phyloP scores from a whole-genome alignment of 805 yeast species.

The Ogataea neopini region DNA sequence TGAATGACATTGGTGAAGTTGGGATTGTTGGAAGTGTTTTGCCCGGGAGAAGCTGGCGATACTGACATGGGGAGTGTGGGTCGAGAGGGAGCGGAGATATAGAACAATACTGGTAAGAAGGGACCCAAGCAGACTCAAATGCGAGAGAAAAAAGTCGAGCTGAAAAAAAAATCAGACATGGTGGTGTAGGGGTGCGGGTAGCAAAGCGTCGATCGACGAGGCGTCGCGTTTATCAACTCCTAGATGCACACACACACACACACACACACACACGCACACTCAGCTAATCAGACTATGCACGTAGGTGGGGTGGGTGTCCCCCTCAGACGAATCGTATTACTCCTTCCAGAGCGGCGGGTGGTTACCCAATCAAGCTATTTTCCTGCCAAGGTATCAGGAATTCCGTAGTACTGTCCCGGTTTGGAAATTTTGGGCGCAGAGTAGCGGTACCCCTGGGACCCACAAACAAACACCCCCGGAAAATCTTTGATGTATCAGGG shows the following conservation, averaged over 20 bases:
- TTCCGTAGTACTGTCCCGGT: neutral
- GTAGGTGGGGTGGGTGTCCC: no score
- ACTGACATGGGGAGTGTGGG: conserved; percentile 10
- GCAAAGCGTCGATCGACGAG: neutral
- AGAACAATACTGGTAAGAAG: no score
- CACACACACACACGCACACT: no score
- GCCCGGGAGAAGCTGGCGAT: conserved; percentile 11
- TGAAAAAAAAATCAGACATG: neutral
- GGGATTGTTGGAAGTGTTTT: conserved; percentile 1
- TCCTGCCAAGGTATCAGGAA: conserved; percentile 1
- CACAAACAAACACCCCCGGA: neutral
- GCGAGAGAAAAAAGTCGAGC: neutral
- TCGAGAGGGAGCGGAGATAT: neutral
- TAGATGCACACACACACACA: neutral
- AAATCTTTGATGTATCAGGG: no score
- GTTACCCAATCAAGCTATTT: neutral
- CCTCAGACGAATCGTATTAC: no score
- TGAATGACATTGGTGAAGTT: conserved; percentile 24
- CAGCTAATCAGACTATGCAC: no score
- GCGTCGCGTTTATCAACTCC: neutral
- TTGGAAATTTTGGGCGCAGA: neutral
- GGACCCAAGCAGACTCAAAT: no score
- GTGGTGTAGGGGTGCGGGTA: neutral
- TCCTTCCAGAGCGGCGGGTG: no score
- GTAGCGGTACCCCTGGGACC: neutral